Conservation (phyloP, 2,329 filamentous ascomycete genomes). For the Neofusicoccum sp. region DNA sequence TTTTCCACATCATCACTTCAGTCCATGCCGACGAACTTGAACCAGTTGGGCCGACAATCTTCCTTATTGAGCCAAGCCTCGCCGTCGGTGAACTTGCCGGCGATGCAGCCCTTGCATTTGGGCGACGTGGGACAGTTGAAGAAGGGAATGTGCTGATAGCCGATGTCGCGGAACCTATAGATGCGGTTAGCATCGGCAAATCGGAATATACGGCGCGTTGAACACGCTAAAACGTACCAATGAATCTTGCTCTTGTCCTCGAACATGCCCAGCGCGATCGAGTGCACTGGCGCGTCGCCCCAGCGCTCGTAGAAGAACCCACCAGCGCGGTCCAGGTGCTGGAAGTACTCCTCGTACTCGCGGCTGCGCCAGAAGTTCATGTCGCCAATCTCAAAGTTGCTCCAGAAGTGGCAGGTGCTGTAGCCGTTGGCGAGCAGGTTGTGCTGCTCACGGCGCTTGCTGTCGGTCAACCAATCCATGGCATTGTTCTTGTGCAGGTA, state of each 20-base stretch:
- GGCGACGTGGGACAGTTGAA: slow-evolving; percentile 98
- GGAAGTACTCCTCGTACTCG: slow-evolving; percentile 91
- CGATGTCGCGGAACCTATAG: slow-evolving; percentile 96
- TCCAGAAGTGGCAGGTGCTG: slow-evolving; percentile 99
- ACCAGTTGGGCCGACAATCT: slow-evolving; percentile 95
- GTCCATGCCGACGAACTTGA: slow-evolving; percentile 86
- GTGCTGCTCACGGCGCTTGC: slow-evolving; percentile 71
- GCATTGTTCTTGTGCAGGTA: slow-evolving; percentile 83
- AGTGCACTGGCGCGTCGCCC: slow-evolving; percentile 97
- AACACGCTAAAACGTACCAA: slow-evolving; percentile 68
- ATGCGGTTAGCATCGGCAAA: not conserved
- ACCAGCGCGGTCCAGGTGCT: slow-evolving; percentile 87
- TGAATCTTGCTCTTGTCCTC: slow-evolving; percentile 89
- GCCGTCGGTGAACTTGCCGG: slow-evolving; percentile 85
- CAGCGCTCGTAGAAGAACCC: slow-evolving; percentile 99
- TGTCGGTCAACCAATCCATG: slow-evolving; percentile 82
- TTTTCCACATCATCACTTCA: too few relatives aligned
- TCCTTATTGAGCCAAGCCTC: slow-evolving; percentile 82
- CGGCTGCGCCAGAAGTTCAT: slow-evolving; percentile 90
- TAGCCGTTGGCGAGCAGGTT: slow-evolving; percentile 83
- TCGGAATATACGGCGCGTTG: too few relatives aligned
- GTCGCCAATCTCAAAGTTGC: slow-evolving; percentile 95
- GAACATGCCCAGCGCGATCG: slow-evolving; percentile 86
- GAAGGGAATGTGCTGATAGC: slow-evolving; percentile 97
- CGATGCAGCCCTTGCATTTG: slow-evolving; percentile 85